These are phyloP conservation scores for Alternaria metachromatica DNA, from an alignment of 2,329 filamentous ascomycete genomes.

Conservation along the genomic window DNA sequence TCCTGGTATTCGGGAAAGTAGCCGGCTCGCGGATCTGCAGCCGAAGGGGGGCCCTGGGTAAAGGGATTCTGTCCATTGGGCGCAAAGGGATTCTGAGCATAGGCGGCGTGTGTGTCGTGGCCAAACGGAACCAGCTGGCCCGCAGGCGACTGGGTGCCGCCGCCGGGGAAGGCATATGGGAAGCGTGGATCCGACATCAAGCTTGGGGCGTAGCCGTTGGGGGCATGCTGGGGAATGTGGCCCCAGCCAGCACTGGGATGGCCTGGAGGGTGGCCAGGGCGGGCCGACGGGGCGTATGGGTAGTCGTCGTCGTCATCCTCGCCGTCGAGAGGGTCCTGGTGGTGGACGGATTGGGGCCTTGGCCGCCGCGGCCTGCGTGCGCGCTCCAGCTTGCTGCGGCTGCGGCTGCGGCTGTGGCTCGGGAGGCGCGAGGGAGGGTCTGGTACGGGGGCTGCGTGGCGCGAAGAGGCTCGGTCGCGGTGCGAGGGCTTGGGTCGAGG, in stretches of 20 bases:
- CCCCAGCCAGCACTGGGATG: constrained; percentile 47
- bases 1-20: constrained; percentile 46
- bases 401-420: constrained; percentile 43
- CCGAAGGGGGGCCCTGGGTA: constrained; percentile 28
- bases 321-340: constrained; percentile 54
- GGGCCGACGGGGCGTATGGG: constrained; percentile 43
- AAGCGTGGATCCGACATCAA: constrained; percentile 46
- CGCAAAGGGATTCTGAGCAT: constrained; percentile 43
- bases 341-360: constrained; percentile 46
- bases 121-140: constrained; percentile 44
- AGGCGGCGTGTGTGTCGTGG: constrained; percentile 46
- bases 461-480: constrained; percentile 48
- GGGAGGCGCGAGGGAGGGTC: constrained; percentile 43
- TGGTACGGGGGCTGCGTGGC: constrained; percentile 40
- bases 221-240: constrained; percentile 42
- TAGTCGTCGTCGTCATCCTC: constrained; percentile 57
- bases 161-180: constrained; percentile 33
- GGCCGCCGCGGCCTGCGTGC: constrained; percentile 38
- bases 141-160: constrained; percentile 29
- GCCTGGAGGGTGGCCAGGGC: constrained; percentile 38
- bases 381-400: constrained; percentile 41
- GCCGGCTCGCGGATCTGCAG: constrained; percentile 29
- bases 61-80: constrained; percentile 37
- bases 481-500: constrained; percentile 47
- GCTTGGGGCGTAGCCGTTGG: constrained; percentile 49